Evolutionary conservation across 805 yeast genomes (phyloP).

Genomic region (Candida golubevii): DNA sequence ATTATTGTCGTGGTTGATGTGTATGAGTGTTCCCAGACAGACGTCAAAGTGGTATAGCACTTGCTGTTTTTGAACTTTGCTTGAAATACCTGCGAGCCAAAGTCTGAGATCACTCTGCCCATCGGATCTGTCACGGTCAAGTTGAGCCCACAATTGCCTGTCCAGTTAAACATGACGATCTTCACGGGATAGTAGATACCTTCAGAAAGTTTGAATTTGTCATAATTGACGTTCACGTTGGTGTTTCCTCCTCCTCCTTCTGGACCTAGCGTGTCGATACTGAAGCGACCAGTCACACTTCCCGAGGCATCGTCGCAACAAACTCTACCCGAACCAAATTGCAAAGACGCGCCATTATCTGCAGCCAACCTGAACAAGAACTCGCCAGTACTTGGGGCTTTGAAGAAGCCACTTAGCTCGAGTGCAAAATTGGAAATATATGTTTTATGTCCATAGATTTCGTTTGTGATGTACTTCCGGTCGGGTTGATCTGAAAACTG

Average conservation of each 20-base stretch:
- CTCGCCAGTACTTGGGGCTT: constrained; percentile 8
- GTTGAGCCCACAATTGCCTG: constrained; percentile 6
- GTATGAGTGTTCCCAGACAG: constrained; percentile 4
- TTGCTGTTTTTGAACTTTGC: constrained; percentile 1
- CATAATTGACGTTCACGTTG: background rate
- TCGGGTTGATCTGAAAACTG: background rate
- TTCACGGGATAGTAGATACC: constrained; percentile 12
- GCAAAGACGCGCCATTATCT: constrained; percentile 15
- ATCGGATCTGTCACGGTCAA: constrained; percentile 3
- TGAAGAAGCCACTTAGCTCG: constrained; percentile 10
- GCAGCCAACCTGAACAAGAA: constrained; percentile 11
- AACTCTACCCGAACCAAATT: constrained; percentile 9
- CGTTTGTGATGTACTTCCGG: too few species aligned
- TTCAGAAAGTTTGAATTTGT: constrained; percentile 2
- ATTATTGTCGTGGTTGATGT: constrained; percentile 7
- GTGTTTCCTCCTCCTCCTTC: constrained; percentile 6
- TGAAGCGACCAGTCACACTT: constrained; percentile 8
- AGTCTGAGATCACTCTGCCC: constrained; percentile 1
- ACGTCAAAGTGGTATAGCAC: constrained; percentile 6
- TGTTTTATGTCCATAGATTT: background rate
- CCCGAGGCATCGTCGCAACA: constrained; percentile 13
- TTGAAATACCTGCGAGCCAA: constrained; percentile 7
- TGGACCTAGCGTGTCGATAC: constrained; percentile 8
- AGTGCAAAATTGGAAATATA: background rate
- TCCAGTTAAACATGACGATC: constrained; percentile 15